Conservation (phyloP, 2,329 filamentous ascomycete species). For the Xylariaceae sp. region DNA sequence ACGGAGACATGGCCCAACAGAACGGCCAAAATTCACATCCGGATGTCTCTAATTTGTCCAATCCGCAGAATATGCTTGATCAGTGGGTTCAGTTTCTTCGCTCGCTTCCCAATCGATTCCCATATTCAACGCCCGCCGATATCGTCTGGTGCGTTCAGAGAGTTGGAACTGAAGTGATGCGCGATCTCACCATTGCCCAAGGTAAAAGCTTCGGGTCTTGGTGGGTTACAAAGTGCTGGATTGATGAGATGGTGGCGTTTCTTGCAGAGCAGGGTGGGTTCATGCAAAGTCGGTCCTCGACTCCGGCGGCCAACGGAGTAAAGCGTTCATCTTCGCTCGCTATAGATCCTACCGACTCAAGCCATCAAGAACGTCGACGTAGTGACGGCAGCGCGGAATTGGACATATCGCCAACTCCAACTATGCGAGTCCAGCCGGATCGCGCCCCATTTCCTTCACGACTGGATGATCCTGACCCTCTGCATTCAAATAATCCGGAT, state of each 20-base stretch:
- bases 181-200: constrained; percentile 73
- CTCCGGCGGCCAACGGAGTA: constrained; percentile 21
- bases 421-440: constrained; percentile 43
- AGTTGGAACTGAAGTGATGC: constrained; percentile 69
- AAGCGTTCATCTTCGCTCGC: constrained; percentile 30
- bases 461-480: constrained; percentile 40
- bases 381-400: constrained; percentile 44
- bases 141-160: constrained; percentile 72
- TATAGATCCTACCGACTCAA: constrained; percentile 33
- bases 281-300: constrained; percentile 51
- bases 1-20: constrained; percentile 50
- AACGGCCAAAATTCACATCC: constrained; percentile 40
- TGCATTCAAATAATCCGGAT: constrained; percentile 49
- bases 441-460: constrained; percentile 45
- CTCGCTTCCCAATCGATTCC: constrained; percentile 63
- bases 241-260: constrained; percentile 91
- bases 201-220: constrained; percentile 81
- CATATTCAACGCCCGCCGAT: constrained; percentile 64
- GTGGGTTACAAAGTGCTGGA: constrained; percentile 94
- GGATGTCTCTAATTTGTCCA: constrained; percentile 35
- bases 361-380: constrained; percentile 36
- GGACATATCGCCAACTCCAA: constrained; percentile 35
- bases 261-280: constrained; percentile 87
- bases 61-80: constrained; percentile 64
- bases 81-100: constrained; percentile 70